Percentiles rank a stretch among this genome's conserved stretches.
Evolutionary conservation across 1,139 yeast species (phyloP).

Genomic region (Candida pseudoviswanathii): DNA sequence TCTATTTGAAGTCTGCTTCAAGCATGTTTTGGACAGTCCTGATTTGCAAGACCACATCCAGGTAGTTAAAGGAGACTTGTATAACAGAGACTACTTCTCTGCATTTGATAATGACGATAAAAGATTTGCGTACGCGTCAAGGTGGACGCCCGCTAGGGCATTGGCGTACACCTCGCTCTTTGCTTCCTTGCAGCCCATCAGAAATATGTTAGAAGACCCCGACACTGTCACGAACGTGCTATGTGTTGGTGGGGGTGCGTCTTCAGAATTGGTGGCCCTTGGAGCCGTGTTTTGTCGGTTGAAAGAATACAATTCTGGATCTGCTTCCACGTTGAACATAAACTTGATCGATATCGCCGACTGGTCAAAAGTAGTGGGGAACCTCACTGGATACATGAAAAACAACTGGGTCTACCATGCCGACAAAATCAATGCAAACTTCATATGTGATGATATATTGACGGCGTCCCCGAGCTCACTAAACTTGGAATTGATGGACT

Average conservation of each 20-base stretch:
- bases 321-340: constrained; percentile 42
- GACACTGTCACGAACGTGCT: constrained; percentile 42
- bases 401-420: constrained; percentile 54
- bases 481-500: constrained; percentile 26
- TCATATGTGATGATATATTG: constrained; percentile 53
- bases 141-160: constrained; percentile 89
- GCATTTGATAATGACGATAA: constrained; percentile 70
- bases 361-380: constrained; percentile 60
- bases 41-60: constrained; percentile 55
- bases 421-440: constrained; percentile 44
- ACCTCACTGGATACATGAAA: constrained; percentile 44
- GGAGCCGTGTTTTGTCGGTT: constrained; percentile 58
- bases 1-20: constrained; percentile 51
- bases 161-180: constrained; percentile 72
- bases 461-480: constrained; percentile 14
- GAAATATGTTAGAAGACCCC: constrained; percentile 35
- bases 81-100: constrained; percentile 63
- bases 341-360: constrained; percentile 75
- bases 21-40: constrained; percentile 46
- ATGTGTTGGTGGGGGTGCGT: constrained; percentile 88
- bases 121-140: constrained; percentile 72
- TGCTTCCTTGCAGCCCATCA: constrained; percentile 47
- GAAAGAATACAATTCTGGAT: constrained; percentile 40
- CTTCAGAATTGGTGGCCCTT: constrained; percentile 76
- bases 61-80: constrained; percentile 67